Base-by-base conservation (phyloP, 768 basidiomycete genomes). In the Boletus fagicola region DNA sequence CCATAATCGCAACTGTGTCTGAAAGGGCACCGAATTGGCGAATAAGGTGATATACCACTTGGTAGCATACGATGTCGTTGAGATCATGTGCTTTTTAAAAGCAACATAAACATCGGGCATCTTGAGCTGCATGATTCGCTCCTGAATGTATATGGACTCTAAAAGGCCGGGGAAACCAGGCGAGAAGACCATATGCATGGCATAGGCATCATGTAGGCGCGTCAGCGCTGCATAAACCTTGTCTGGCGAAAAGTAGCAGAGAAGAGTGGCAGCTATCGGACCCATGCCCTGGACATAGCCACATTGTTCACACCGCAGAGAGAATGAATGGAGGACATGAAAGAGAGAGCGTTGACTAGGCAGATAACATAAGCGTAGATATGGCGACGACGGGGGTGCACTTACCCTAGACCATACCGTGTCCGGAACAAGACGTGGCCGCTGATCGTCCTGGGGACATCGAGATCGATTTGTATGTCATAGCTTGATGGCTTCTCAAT, bases 261-360 rank as follows among this genome's bases (percentile, higher is more conserved):
- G 81, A 22, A 99, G 80, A 2, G 94, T 98, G 1, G 95, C 91
- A 0, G 96, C 93, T 56, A 99, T 91, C 7, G 96, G 92, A 2
- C 97, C 95, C 97, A 99, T 99, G 58, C 97, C 97, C 75, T 99
- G 97, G 40, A 95, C 94, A 70, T 99, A 99, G 16, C 96, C 96
- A 60, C 97, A 98, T 12, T 81, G 77, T 18, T 77, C 71, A 73
- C 96, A 98, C n/a, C 79, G 78, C 20, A 95, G 78, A 2, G 94
- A 95, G 70, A 97, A 94, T 50, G 84, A 84, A 72, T 98, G 97
- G 28, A 98, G 80, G 56, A 97, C 93, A 69, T 93, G 94, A 74
- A 98, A 98, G 12, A 99, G 78, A 5, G 92, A 90, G 12, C 96
- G 87, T 83, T 99, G 96, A 9, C 94, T 94, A 65, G 15, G 58